Base-by-base conservation (phyloP, 2,329 filamentous ascomycete species). In the Aureobasidium sp. region DNA sequence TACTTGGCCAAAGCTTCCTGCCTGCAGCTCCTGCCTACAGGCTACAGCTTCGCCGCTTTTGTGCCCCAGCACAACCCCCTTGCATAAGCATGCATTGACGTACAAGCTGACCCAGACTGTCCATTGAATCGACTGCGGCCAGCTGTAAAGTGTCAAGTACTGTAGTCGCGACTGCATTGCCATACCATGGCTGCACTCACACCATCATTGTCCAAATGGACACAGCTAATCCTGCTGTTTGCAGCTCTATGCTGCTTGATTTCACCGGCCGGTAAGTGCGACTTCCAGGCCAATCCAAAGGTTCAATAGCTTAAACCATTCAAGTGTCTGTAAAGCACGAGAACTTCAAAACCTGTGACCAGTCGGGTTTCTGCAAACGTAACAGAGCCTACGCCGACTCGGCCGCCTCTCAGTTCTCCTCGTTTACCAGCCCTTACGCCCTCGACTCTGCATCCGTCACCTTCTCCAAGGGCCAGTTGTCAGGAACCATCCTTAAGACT, bases 341-440 rank as follows among this genome's bases (percentile, higher is more conserved):
- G 70, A 92, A 96, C 74, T 99, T 97, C 82, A 99, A 97, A 73
- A 96, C 89, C 69, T 99, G 94, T 78, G 79, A 89, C 67, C 93
- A 99, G 73, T 94, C 93, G 5, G 94, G 94, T 70, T 99, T 99
- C 79, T 99, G 94, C 78, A 94, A 91, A 73, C 89, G 94, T 67
- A 97, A 97, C 77, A 86, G 94, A 73, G 89, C 85, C 42, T 92
- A 89, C 72, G 94, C 94, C 72, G 92, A 97, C 75, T 79, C 83
- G 66, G 91, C 86, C 65, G 76, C 83, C 49, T 78, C 84, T 45
- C 15, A 42, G 5, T 77, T 84, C 61, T 85, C 84, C 64, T 81
- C 84, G 9, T 97, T 91, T 89, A 79, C 80, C 67, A 86, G 91
- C 8, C 93, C 93, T 0, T 99, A 97, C 77, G 80, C 82, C 66